Conservation (phyloP, 768 basidiomycete species). For the Daedaleopsis nitida region DNA sequence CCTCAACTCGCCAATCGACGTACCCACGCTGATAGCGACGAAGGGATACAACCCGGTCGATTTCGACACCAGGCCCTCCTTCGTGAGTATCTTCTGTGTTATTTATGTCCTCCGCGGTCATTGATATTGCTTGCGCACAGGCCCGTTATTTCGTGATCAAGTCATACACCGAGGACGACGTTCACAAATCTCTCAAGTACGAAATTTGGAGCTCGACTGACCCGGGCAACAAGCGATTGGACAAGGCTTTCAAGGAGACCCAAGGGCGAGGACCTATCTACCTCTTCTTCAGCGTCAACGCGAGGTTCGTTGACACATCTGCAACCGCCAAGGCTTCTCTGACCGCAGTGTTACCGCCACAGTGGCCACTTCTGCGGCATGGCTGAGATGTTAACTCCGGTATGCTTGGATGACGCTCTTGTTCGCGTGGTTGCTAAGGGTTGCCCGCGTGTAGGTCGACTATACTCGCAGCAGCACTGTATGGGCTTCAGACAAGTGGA, state of each 20-base stretch:
- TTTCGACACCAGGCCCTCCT: conserved; percentile 80
- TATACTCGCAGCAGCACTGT: conserved; percentile 94
- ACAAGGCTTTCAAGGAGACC: conserved; percentile 97
- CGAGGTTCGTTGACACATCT: conserved; percentile 46
- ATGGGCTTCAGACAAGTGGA: conserved; percentile 99
- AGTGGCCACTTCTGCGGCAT: conserved; percentile 98
- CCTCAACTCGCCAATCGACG: conserved; percentile 74
- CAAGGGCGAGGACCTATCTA: conserved; percentile 92
- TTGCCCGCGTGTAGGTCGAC: conserved; percentile 59
- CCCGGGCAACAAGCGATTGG: conserved; percentile 95
- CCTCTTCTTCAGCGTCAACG: conserved; percentile 98
- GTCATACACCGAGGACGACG: conserved; percentile 98
- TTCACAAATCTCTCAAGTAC: conserved; percentile 96
- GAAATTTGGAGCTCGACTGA: conserved; percentile 98
- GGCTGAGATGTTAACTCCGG: conserved; percentile 96
- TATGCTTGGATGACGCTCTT: conserved; percentile 36
- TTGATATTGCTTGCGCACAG: conserved; percentile 36
- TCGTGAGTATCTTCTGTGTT: conserved; percentile 49
- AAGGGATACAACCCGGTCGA: conserved; percentile 91
- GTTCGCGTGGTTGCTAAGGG: not conserved
- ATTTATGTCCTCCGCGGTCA: conserved; percentile 5
- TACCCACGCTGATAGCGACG: conserved; percentile 78
- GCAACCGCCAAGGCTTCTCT: not conserved
- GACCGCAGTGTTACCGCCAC: conserved; percentile 1
- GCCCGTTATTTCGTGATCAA: conserved; percentile 98